Evolutionary conservation across 1,139 yeast genomes (phyloP).

Genomic region (Saccharomyces hybrid): DNA sequence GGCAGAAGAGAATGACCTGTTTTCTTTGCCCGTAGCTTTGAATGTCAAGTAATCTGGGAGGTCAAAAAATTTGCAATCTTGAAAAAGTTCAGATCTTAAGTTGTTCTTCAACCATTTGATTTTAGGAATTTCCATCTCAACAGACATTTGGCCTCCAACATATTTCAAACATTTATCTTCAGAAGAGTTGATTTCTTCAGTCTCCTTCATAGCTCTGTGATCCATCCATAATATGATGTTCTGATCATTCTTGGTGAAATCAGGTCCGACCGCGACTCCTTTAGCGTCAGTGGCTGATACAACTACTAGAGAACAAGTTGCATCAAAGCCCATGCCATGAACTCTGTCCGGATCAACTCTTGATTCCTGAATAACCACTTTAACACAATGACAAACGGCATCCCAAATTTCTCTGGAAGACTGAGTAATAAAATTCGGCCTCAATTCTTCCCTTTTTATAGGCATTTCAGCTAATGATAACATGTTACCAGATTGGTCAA

Average conservation of each 20-base stretch:
- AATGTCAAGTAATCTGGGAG: constrained; percentile 86
- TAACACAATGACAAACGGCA: constrained; percentile 76
- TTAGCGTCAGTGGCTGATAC: constrained; percentile 55
- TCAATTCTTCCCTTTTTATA: constrained; percentile 66
- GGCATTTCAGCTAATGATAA: constrained; percentile 75
- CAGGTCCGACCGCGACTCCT: constrained; percentile 90
- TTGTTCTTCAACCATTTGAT: constrained; percentile 92
- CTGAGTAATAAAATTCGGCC: constrained; percentile 69
- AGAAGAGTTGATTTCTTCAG: constrained; percentile 71
- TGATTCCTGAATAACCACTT: constrained; percentile 62
- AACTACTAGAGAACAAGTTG: constrained; percentile 90
- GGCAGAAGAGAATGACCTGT: constrained; percentile 81
- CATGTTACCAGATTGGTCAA: constrained; percentile 76
- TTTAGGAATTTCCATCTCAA: constrained; percentile 97
- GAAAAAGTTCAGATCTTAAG: constrained; percentile 56
- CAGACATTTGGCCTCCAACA: constrained; percentile 96
- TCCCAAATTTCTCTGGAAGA: constrained; percentile 92
- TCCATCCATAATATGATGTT: constrained; percentile 97
- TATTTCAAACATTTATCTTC: constrained; percentile 73
- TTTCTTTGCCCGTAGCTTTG: constrained; percentile 79
- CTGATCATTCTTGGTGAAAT: constrained; percentile 62
- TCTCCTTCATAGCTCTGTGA: constrained; percentile 89
- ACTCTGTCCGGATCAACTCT: constrained; percentile 61
- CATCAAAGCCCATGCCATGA: constrained; percentile 91
- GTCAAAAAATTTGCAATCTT: constrained; percentile 77